Evolutionary conservation across 78 protist species (phyloP).

Genomic region (Emiliania huxleyi): DNA sequence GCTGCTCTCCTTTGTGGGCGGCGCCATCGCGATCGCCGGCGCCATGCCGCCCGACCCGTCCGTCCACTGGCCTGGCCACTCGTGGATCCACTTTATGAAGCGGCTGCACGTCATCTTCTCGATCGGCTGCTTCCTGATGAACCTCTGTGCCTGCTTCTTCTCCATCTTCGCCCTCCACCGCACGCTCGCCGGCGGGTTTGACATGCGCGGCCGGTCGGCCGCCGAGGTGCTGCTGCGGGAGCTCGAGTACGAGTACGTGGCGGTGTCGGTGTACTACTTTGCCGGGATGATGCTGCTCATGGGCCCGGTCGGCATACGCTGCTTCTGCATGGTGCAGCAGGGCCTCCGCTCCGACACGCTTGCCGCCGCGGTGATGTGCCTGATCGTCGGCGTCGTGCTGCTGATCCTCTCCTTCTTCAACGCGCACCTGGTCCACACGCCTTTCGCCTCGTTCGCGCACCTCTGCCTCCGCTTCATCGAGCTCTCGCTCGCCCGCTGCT

Average conservation of each 20-base stretch:
- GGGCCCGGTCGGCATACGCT: background rate
- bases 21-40: background rate
- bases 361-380: background rate
- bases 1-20: background rate
- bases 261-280: background rate
- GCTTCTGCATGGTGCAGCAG: slow-evolving; percentile 28
- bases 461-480: background rate
- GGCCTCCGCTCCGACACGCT: slow-evolving; percentile 7
- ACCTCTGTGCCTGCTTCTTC: background rate
- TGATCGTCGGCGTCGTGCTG: background rate
- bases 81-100: slow-evolving; percentile 5
- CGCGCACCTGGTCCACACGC: background rate
- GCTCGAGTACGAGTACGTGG: background rate
- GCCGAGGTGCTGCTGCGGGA: background rate
- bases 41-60: background rate
- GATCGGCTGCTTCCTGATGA: background rate
- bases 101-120: background rate
- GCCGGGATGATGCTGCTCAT: background rate
- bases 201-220: background rate
- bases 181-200: background rate
- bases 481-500: background rate
- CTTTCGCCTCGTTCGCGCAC: background rate
- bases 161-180: background rate
- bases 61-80: slow-evolving; percentile 17
- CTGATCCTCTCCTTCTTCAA: slow-evolving; percentile 17